These are phyloP conservation scores for Hippophae rhamnoides DNA, from an alignment of 306 rosid genomes.

Conservation along the genomic window DNA sequence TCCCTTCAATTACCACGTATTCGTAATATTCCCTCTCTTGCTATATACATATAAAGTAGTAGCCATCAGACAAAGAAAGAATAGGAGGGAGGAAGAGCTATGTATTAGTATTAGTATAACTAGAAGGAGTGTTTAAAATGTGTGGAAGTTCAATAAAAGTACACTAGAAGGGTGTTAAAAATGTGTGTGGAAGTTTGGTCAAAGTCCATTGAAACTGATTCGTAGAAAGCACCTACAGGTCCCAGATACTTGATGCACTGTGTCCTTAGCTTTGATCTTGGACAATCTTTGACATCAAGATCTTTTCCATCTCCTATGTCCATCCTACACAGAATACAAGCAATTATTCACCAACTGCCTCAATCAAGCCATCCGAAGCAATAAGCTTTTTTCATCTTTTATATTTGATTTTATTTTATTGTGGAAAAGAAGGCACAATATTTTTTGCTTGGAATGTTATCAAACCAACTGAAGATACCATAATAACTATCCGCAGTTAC, in stretches of 20 bases:
- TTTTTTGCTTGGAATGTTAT: too few species aligned
- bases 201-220: not conserved
- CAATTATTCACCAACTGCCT: not conserved
- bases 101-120: constrained; percentile 19
- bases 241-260: constrained; percentile 93
- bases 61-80: not conserved
- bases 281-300: constrained; percentile 47
- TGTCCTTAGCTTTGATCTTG: constrained; percentile 54
- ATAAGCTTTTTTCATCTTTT: too few species aligned
- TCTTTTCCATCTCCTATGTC: constrained; percentile 77
- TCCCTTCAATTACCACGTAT: constrained; percentile 48
- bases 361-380: too few species aligned
- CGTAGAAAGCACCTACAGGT: constrained; percentile 48
- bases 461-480: too few species aligned
- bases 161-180: not conserved
- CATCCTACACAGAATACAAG: constrained; percentile 40
- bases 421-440: too few species aligned
- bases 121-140: constrained; percentile 4
- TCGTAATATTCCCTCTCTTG: constrained; percentile 73
- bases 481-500: too few species aligned
- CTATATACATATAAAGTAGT: constrained; percentile 22
- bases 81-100: not conserved
- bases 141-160: not conserved
- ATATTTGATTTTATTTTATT: too few species aligned
- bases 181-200: not conserved